Evolutionary conservation across 2,329 filamentous ascomycete species (phyloP).

Genomic region (Aureobasidium sp.): DNA sequence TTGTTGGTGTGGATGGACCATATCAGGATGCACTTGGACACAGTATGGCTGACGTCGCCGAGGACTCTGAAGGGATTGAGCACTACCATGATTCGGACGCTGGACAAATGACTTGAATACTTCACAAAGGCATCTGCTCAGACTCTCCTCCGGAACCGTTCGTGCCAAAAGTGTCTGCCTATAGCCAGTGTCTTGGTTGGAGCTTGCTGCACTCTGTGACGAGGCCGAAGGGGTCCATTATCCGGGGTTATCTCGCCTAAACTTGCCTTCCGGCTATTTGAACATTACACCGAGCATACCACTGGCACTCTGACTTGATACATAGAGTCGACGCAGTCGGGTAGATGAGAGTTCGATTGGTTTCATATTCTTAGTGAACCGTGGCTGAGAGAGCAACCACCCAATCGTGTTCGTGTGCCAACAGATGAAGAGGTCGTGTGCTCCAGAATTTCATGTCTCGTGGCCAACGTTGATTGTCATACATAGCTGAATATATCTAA

Average conservation of each 20-base stretch:
- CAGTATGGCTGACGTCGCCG: slow-evolving; percentile 76
- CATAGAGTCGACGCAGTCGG: neutral
- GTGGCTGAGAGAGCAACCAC: no score
- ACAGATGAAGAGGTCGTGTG: no score
- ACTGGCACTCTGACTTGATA: no score
- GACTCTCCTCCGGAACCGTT: neutral
- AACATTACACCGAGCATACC: neutral
- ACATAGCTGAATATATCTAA: no score
- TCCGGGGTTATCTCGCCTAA: slow-evolving; percentile 7
- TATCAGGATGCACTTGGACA: slow-evolving; percentile 60
- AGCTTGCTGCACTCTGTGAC: neutral
- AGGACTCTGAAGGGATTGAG: slow-evolving; percentile 41
- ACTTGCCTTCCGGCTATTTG: neutral
- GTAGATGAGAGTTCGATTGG: neutral
- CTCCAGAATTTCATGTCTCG: no score
- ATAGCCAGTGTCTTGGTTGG: neutral
- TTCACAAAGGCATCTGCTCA: neutral
- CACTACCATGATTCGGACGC: neutral
- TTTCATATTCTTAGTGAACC: neutral
- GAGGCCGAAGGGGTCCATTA: neutral
- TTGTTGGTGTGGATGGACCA: slow-evolving; percentile 18
- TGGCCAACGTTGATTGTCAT: no score
- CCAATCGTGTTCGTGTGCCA: no score
- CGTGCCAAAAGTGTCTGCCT: neutral
- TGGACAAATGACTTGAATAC: neutral